phyloP scores from a whole-genome alignment of 768 basidiomycete species.

The Daedaleopsis sinensis region DNA sequence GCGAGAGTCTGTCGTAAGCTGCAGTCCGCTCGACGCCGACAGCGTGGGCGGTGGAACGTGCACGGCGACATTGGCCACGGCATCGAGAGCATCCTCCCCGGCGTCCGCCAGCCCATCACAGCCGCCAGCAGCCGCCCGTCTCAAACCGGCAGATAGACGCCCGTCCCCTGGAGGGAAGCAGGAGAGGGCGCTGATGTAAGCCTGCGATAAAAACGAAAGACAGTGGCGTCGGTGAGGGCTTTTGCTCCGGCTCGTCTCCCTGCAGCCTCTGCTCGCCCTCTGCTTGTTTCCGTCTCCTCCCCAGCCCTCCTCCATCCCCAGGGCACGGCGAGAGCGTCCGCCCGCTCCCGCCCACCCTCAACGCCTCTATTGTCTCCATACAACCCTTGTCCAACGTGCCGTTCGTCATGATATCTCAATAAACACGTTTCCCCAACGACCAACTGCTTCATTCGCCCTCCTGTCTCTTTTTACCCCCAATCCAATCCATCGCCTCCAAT shows the following conservation, averaged over 20 bases:
- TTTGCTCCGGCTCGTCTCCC: constrained; percentile 26
- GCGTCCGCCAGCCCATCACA: too few species aligned
- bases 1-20: constrained; percentile 14
- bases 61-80: constrained; percentile 10
- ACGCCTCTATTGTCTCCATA: constrained; percentile 18
- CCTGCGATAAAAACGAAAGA: constrained; percentile 22
- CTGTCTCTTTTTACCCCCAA: constrained; percentile 10
- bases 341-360: constrained; percentile 27
- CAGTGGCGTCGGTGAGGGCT: constrained; percentile 22
- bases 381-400: constrained; percentile 29
- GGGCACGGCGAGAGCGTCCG: constrained; percentile 33
- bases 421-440: constrained; percentile 31
- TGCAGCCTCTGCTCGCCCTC: constrained; percentile 17
- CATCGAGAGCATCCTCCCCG: too few species aligned
- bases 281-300: constrained; percentile 12
- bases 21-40: constrained; percentile 6
- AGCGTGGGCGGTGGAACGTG: constrained; percentile 15
- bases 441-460: constrained; percentile 17
- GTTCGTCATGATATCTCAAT: constrained; percentile 42
- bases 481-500: constrained; percentile 20
- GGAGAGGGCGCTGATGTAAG: constrained; percentile 18
- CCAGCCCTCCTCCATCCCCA: constrained; percentile 17
- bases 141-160: background rate
- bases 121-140: background rate
- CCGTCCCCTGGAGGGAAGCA: constrained; percentile 1